phyloP scores from a whole-genome alignment of 371 early-diverging fungal genomes.

The Blakeslea trispora region DNA sequence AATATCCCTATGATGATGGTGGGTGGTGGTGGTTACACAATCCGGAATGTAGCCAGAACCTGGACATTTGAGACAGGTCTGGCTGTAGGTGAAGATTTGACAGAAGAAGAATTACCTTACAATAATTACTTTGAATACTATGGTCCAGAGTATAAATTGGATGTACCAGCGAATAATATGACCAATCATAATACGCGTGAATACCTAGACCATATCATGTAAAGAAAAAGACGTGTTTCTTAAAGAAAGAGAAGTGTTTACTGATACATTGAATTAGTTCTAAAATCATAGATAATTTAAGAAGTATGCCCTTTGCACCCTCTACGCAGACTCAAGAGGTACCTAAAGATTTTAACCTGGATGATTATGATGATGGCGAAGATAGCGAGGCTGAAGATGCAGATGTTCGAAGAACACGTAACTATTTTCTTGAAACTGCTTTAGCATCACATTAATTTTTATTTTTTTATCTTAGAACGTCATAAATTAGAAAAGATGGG shows the following conservation, averaged over 20 bases:
- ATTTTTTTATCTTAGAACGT: conserved; percentile 22
- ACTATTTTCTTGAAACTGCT: too few relatives aligned
- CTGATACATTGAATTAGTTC: conserved; percentile 35
- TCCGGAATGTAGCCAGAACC: conserved; percentile 96
- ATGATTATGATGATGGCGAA: conserved; percentile 49
- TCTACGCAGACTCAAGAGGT: conserved; percentile 90
- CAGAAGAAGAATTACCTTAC: conserved; percentile 78
- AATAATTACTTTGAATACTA: conserved; percentile 96
- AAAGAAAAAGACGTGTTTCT: conserved; percentile 16
- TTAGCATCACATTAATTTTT: background rate
- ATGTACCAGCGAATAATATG: conserved; percentile 96
- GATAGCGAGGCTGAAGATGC: conserved; percentile 53
- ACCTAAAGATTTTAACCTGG: conserved; percentile 48
- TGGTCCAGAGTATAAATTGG: conserved; percentile 93
- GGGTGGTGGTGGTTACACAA: conserved; percentile 99
- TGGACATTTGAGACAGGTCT: conserved; percentile 99
- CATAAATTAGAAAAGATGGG: conserved; percentile 41
- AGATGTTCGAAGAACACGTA: conserved; percentile 47
- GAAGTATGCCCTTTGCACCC: conserved; percentile 88
- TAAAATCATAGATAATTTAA: conserved; percentile 88
- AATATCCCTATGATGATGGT: conserved; percentile 93
- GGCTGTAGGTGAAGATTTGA: conserved; percentile 75
- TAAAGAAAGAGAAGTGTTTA: background rate
- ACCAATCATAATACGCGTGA: conserved; percentile 91
- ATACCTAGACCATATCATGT: conserved; percentile 88